These are phyloP conservation scores for Petunia hybrid DNA, from an alignment of 305 asterid genomes.

Conservation along the genomic window DNA sequence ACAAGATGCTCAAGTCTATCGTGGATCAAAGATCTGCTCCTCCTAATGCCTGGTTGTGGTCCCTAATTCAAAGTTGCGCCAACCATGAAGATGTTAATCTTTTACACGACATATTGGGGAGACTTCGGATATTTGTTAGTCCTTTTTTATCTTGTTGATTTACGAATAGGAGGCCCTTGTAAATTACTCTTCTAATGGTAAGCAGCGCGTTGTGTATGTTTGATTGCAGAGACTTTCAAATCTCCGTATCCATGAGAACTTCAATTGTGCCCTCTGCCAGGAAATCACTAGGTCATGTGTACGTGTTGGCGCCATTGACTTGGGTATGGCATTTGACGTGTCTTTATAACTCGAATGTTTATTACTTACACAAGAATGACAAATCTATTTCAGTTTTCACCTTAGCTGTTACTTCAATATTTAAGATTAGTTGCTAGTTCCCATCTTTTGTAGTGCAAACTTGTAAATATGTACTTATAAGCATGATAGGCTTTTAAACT, in stretches of 20 bases:
- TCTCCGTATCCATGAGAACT: conserved; percentile 78
- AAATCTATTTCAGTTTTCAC: background rate
- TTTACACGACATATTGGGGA: conserved; percentile 71
- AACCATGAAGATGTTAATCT: conserved; percentile 73
- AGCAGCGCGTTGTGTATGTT: background rate
- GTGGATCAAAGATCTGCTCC: conserved; percentile 74
- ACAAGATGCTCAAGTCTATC: conserved; percentile 65
- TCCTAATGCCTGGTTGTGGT: conserved; percentile 89
- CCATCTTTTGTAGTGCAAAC: conserved; percentile 20
- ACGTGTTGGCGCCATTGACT: conserved; percentile 79
- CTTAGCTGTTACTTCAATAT: background rate
- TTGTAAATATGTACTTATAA: conserved; percentile 3
- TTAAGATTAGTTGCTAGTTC: background rate
- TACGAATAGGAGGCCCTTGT: conserved; percentile 30
- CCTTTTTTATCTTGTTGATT: conserved; percentile 33
- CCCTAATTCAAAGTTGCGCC: conserved; percentile 72
- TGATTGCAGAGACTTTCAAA: conserved; percentile 83
- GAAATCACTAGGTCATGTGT: conserved; percentile 89
- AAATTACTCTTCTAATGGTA: conserved; percentile 11
- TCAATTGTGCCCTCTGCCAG: conserved; percentile 84
- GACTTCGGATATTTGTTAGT: conserved; percentile 85
- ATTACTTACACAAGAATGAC: background rate
- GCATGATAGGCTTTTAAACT: background rate
- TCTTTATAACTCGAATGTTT: conserved; percentile 3
- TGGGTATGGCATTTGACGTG: conserved; percentile 56